Percentiles rank a stretch among this genome's conserved stretches.
These are phyloP conservation scores for Cucurbita maxima DNA, from an alignment of 306 rosid species.

Conservation along the genomic window DNA sequence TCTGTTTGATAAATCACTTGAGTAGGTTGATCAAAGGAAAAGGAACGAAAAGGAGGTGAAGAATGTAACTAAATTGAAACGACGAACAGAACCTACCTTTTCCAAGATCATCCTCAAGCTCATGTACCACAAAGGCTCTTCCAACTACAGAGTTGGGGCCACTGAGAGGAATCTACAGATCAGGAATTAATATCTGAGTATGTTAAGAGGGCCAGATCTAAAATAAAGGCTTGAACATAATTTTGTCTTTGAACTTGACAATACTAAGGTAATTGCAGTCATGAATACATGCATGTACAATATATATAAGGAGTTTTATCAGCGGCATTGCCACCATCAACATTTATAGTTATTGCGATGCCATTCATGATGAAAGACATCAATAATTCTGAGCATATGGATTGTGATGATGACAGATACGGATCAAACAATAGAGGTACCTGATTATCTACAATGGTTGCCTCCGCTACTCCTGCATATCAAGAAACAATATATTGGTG, in stretches of 20 bases:
- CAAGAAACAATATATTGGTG: conserved; percentile 6
- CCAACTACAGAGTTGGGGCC: conserved; percentile 73
- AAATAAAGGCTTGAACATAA: not conserved
- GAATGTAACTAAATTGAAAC: conserved; percentile 1
- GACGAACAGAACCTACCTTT: conserved; percentile 33
- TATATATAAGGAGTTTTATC: not conserved
- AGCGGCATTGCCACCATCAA: not conserved
- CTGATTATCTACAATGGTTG: conserved; percentile 61
- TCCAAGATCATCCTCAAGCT: conserved; percentile 77
- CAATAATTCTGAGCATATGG: not conserved
- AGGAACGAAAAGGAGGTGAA: not conserved
- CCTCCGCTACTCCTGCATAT: conserved; percentile 56
- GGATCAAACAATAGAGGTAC: conserved; percentile 15
- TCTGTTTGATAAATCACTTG: not conserved
- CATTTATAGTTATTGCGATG: not conserved
- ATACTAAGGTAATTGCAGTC: not conserved
- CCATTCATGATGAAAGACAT: not conserved
- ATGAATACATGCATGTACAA: not conserved
- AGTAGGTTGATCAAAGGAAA: not conserved
- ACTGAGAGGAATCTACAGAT: conserved; percentile 47
- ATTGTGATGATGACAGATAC: not conserved
- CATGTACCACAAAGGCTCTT: conserved; percentile 83
- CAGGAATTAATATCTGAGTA: not conserved
- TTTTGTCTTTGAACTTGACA: not conserved
- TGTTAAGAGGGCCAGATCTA: not conserved